Conservation (phyloP, 1,139 yeast species). For the Hansenula sp. region DNA sequence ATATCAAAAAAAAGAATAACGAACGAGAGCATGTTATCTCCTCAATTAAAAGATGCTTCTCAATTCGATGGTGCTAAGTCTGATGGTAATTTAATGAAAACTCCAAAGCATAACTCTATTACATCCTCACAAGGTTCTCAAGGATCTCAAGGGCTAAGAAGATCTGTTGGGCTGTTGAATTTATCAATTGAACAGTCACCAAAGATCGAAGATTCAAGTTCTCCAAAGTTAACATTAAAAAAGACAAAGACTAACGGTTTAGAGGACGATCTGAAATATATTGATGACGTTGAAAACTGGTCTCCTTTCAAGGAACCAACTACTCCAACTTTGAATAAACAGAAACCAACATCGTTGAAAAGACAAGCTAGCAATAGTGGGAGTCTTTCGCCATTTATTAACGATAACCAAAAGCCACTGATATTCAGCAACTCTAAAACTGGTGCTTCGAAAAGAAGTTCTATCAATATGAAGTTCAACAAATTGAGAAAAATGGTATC, state of each 20-base stretch:
- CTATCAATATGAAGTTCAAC: slow-evolving; percentile 22
- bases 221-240: slow-evolving; percentile 17
- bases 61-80: not conserved
- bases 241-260: slow-evolving; percentile 15
- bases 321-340: slow-evolving; percentile 17
- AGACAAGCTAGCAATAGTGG: slow-evolving; percentile 24
- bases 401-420: slow-evolving; percentile 20
- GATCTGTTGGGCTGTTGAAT: slow-evolving; percentile 36
- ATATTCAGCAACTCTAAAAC: slow-evolving; percentile 13
- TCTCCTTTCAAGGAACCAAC: slow-evolving; percentile 25
- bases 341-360: slow-evolving; percentile 13
- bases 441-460: slow-evolving; percentile 15
- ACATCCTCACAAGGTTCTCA: slow-evolving; percentile 18
- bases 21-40: slow-evolving; percentile 20
- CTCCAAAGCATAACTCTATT: slow-evolving; percentile 18
- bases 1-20: slow-evolving; percentile 20
- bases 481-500: slow-evolving; percentile 24
- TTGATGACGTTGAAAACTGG: slow-evolving; percentile 30
- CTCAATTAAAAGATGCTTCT: slow-evolving; percentile 16
- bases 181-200: slow-evolving; percentile 32
- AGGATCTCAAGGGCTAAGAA: slow-evolving; percentile 28
- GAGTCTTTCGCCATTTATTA: slow-evolving; percentile 22
- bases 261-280: slow-evolving; percentile 15
- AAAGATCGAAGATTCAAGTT: slow-evolving; percentile 10
- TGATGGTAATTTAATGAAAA: slow-evolving; percentile 7